Conservation (phyloP, 2,329 filamentous ascomycete genomes). For the Drechslerella coelobrocha region DNA sequence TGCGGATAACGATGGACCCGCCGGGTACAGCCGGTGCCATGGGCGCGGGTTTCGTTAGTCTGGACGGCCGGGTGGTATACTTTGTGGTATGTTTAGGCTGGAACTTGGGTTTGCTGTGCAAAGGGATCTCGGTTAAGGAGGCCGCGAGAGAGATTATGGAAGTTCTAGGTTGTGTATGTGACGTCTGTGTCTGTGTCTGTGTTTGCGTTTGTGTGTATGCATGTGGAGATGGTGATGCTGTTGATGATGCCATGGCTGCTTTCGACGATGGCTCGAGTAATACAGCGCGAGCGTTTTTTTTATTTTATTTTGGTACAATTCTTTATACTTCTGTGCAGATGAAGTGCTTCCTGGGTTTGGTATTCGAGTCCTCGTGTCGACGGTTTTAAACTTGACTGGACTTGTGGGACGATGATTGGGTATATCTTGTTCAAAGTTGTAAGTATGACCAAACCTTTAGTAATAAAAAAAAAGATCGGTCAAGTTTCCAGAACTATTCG, state of each 20-base stretch:
- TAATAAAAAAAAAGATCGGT: background rate
- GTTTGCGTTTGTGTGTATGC: too few relatives aligned
- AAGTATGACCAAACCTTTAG: background rate
- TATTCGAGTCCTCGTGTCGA: too few relatives aligned
- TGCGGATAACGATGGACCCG: slow-evolving; percentile 19
- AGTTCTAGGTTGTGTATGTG: background rate
- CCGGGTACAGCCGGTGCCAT: background rate
- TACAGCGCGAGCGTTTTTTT: too few relatives aligned
- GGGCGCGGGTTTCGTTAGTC: slow-evolving; percentile 19
- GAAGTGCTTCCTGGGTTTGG: too few relatives aligned
- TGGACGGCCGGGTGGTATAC: slow-evolving; percentile 36
- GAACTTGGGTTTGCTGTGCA: background rate
- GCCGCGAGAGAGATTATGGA: slow-evolving; percentile 40
- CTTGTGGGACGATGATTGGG: too few relatives aligned
- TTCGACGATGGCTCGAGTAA: too few relatives aligned
- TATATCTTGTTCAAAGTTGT: too few relatives aligned
- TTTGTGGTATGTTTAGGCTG: slow-evolving; percentile 22
- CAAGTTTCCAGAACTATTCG: slow-evolving; percentile 3
- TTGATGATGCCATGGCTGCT: too few relatives aligned
- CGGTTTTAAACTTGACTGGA: too few relatives aligned
- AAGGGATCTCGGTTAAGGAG: slow-evolving; percentile 22
- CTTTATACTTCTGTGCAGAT: too few relatives aligned
- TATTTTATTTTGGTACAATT: too few relatives aligned
- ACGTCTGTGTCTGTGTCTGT: slow-evolving; percentile 15
- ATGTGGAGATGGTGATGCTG: too few relatives aligned